Conservation (phyloP, 768 basidiomycete species). For the Termitomyces sp. region DNA sequence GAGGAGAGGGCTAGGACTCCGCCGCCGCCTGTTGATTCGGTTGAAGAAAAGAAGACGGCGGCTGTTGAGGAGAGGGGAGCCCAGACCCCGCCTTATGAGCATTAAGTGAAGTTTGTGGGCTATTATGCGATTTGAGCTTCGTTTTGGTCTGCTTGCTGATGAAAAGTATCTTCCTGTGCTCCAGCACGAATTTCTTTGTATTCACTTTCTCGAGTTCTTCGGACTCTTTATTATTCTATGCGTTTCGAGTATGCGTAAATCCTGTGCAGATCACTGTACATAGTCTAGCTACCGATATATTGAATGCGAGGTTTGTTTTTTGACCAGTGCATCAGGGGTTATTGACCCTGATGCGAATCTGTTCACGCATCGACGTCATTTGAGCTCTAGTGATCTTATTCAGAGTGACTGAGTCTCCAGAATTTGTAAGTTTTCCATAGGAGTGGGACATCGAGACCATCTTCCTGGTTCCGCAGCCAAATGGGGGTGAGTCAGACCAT, state of each 20-base stretch:
- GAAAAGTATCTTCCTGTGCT: conserved; percentile 10
- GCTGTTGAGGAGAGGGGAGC: conserved; percentile 6
- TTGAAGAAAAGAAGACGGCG: conserved; percentile 3
- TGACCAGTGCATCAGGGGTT: background rate
- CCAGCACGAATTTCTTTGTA: background rate
- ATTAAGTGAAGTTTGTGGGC: background rate
- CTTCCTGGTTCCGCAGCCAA: no score
- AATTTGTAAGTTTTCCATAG: no score
- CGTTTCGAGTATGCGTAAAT: conserved; percentile 6
- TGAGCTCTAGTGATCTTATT: no score
- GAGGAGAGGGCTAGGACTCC: conserved; percentile 48
- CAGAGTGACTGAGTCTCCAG: no score
- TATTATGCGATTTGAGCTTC: background rate
- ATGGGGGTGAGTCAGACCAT: no score
- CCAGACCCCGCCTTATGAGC: conserved; percentile 12
- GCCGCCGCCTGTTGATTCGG: conserved; percentile 19
- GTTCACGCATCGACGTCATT: no score
- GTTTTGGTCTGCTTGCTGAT: background rate
- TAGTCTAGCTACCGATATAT: conserved; percentile 8
- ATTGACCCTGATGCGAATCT: no score
- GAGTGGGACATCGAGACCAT: no score
- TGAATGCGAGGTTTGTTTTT: conserved; percentile 2
- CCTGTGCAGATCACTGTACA: conserved; percentile 10
- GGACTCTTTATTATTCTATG: background rate
- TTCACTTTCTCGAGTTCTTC: background rate